Percentiles rank a stretch among this genome's conserved stretches.
These are phyloP conservation scores for Suhomyces chickasaworum DNA, from an alignment of 1,139 yeast species.

Conservation along the genomic window DNA sequence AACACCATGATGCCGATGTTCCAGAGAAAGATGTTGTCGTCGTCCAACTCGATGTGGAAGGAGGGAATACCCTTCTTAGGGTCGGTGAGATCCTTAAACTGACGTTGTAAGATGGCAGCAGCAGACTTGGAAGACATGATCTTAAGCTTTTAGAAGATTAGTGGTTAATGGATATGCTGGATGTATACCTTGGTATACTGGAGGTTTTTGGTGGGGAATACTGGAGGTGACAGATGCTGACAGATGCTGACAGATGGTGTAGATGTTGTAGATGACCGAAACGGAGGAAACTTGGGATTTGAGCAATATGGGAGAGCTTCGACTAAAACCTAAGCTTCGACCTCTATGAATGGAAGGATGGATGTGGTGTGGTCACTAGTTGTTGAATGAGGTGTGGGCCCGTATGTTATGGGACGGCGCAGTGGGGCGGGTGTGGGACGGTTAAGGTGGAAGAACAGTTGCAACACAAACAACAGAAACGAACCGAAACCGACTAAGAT, in stretches of 20 bases:
- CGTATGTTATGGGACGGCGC: constrained; percentile 1
- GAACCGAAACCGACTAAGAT: not conserved
- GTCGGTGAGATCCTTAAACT: constrained; percentile 89
- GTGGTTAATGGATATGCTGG: not conserved
- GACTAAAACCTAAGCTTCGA: not conserved
- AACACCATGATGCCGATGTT: constrained; percentile 91
- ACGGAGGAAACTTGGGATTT: too few species aligned
- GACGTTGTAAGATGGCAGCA: constrained; percentile 87
- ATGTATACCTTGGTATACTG: not conserved
- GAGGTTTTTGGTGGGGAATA: not conserved
- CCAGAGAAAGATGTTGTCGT: constrained; percentile 91
- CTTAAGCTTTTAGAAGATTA: not conserved
- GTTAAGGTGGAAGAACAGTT: not conserved
- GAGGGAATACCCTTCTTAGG: constrained; percentile 92
- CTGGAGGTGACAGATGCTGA: not conserved
- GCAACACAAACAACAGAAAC: not conserved
- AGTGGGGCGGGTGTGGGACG: constrained; percentile 2
- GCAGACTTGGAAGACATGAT: constrained; percentile 54
- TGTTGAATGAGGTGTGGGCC: not conserved
- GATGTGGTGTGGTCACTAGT: constrained; percentile 1
- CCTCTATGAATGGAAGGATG: not conserved
- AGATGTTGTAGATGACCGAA: not conserved
- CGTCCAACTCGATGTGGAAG: constrained; percentile 83
- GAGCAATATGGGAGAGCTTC: not conserved
- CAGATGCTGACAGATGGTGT: not conserved